phyloP scores from a whole-genome alignment of 2,329 filamentous ascomycete species.

The Niveomyces coronatus region DNA sequence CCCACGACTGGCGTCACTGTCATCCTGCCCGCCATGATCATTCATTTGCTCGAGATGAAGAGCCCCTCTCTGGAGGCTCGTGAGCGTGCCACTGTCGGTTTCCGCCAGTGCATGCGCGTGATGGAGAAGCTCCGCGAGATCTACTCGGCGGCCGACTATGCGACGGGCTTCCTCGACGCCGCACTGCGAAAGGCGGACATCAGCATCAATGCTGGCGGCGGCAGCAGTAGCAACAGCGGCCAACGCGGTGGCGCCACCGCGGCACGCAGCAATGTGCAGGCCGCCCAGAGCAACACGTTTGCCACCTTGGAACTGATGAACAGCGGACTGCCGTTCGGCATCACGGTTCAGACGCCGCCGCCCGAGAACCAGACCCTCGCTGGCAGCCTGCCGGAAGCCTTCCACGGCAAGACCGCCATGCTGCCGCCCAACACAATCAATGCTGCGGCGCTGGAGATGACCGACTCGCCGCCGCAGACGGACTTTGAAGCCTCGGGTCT shows the following conservation, averaged over 20 bases:
- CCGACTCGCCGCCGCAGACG: constrained; percentile 34
- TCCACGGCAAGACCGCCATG: constrained; percentile 24
- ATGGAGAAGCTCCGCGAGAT: constrained; percentile 80
- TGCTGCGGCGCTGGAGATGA: constrained; percentile 24
- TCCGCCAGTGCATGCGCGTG: constrained; percentile 86
- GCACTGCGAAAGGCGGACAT: constrained; percentile 82
- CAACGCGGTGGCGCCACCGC: constrained; percentile 17
- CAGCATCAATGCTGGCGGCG: constrained; percentile 37
- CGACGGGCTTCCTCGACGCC: constrained; percentile 88
- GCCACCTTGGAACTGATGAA: too few relatives aligned
- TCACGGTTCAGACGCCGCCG: constrained; percentile 39
- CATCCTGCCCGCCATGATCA: constrained; percentile 84
- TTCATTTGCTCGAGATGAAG: constrained; percentile 87
- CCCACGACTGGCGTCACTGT: constrained; percentile 88
- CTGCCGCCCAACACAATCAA: constrained; percentile 29
- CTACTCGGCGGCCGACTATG: constrained; percentile 90
- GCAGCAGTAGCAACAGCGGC: background rate
- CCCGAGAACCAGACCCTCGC: constrained; percentile 34
- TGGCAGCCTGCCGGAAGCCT: constrained; percentile 23
- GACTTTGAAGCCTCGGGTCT: constrained; percentile 30
- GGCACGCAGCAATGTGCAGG: too few relatives aligned
- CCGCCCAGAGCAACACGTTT: too few relatives aligned
- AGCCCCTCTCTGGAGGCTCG: constrained; percentile 63
- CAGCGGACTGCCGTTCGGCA: constrained; percentile 25
- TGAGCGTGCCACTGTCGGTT: constrained; percentile 64